Percentiles rank a stretch among this genome's conserved stretches.
phyloP scores from a whole-genome alignment of 177 flowering plant species.

The Vitis hybrid region DNA sequence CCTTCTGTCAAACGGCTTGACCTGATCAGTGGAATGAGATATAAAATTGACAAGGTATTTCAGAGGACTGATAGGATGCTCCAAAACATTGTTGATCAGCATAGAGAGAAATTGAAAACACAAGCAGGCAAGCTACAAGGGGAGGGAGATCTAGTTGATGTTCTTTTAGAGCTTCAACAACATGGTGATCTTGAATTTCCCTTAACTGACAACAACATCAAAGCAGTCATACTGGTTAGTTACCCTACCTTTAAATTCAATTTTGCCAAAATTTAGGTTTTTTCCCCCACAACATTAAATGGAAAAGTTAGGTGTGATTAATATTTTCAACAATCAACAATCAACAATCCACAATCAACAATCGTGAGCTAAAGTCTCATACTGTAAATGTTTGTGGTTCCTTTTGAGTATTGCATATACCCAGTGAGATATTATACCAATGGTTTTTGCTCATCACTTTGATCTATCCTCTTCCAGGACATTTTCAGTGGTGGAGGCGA shows the following conservation, averaged over 20 bases:
- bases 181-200: neutral
- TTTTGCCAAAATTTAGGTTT: neutral
- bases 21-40: neutral
- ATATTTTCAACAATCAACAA: too few relatives aligned
- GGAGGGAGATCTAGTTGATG: neutral
- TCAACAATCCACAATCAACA: too few relatives aligned
- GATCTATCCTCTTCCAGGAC: neutral
- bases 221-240: neutral
- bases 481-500: too few relatives aligned
- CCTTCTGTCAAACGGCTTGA: neutral
- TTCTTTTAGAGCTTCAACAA: neutral
- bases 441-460: too few relatives aligned
- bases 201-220: neutral
- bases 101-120: neutral
- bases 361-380: too few relatives aligned
- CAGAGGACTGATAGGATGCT: neutral
- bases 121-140: neutral
- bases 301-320: too few relatives aligned
- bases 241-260: neutral
- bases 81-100: neutral
- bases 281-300: too few relatives aligned
- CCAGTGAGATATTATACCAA: neutral
- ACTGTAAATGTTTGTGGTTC: neutral
- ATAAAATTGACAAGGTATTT: neutral
- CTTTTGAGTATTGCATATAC: too few relatives aligned